Conservation (phyloP, 2,329 filamentous ascomycete genomes). For the Plectosphaerella cucumerina region DNA sequence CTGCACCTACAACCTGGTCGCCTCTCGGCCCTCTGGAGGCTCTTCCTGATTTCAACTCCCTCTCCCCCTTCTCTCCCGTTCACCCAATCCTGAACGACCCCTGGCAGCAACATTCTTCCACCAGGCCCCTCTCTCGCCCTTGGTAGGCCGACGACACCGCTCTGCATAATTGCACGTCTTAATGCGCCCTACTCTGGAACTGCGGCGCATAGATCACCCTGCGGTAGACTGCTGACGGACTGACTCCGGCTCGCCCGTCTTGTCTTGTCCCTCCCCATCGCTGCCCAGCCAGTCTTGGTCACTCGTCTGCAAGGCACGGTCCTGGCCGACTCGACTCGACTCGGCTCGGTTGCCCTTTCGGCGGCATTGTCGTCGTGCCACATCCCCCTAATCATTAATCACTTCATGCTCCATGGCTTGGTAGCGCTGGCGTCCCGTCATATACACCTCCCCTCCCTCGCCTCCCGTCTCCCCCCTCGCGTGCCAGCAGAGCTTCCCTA, state of each 20-base stretch:
- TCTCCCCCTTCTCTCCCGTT: neutral
- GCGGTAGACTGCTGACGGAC: conserved; percentile 2
- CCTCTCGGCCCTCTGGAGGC: neutral
- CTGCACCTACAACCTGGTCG: neutral
- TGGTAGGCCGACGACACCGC: conserved; percentile 5
- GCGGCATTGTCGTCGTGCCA: too few species aligned
- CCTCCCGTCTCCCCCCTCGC: neutral
- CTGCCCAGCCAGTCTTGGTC: too few species aligned
- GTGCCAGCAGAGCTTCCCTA: conserved; percentile 1
- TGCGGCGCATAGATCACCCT: conserved; percentile 12
- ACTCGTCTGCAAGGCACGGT: too few species aligned
- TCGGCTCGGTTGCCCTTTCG: too few species aligned
- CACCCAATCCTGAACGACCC: conserved; percentile 1
- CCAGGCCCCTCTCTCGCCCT: conserved; percentile 1
- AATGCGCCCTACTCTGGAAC: conserved; percentile 21
- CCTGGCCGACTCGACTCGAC: too few species aligned
- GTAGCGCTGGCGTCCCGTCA: neutral
- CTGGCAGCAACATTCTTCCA: neutral
- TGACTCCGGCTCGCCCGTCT: too few species aligned
- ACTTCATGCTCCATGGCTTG: neutral
- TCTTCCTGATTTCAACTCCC: too few species aligned
- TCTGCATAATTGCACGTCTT: conserved; percentile 26
- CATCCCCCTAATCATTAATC: neutral
- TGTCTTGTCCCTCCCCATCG: too few species aligned
- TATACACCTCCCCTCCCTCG: neutral